Evolutionary conservation across 768 basidiomycete species (phyloP).

Genomic region (Leccinum uliginosum): DNA sequence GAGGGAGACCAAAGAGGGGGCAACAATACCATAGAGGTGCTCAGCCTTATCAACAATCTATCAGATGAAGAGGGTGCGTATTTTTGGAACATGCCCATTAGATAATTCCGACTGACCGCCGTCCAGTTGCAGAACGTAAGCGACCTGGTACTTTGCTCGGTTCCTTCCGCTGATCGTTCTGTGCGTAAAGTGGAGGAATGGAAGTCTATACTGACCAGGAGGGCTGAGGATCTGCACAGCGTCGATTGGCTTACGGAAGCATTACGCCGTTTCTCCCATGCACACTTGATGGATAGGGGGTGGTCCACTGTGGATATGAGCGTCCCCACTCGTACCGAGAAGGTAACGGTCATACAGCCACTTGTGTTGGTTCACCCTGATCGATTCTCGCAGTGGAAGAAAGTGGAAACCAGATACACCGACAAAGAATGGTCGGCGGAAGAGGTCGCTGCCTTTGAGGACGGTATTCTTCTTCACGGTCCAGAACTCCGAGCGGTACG

Average conservation of each 20-base stretch:
- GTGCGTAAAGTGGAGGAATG: slow-evolving; percentile 57
- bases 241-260: slow-evolving; percentile 86
- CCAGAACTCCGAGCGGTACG: slow-evolving; percentile 77
- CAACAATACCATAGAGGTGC: slow-evolving; percentile 68
- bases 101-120: slow-evolving; percentile 19
- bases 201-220: slow-evolving; percentile 52
- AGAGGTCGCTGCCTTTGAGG: slow-evolving; percentile 72
- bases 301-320: slow-evolving; percentile 64
- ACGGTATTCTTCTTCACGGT: slow-evolving; percentile 65
- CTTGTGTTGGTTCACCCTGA: slow-evolving; percentile 9
- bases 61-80: slow-evolving; percentile 63
- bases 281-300: slow-evolving; percentile 52
- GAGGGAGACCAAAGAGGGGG: slow-evolving; percentile 57
- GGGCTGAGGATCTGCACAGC: slow-evolving; percentile 46
- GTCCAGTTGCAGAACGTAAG: slow-evolving; percentile 56
- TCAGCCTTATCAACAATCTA: slow-evolving; percentile 62
- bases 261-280: slow-evolving; percentile 66
- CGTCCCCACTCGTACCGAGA: slow-evolving; percentile 51
- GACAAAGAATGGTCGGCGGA: slow-evolving; percentile 70
- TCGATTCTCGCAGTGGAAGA: slow-evolving; percentile 60
- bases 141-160: not conserved
- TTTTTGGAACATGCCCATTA: slow-evolving; percentile 13
- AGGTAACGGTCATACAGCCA: slow-evolving; percentile 42
- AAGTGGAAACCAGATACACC: slow-evolving; percentile 54
- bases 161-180: slow-evolving; percentile 3